These are phyloP conservation scores for Rhynchospora breviuscula DNA, from an alignment of 176 grass and related monocot species.

Conservation along the genomic window DNA sequence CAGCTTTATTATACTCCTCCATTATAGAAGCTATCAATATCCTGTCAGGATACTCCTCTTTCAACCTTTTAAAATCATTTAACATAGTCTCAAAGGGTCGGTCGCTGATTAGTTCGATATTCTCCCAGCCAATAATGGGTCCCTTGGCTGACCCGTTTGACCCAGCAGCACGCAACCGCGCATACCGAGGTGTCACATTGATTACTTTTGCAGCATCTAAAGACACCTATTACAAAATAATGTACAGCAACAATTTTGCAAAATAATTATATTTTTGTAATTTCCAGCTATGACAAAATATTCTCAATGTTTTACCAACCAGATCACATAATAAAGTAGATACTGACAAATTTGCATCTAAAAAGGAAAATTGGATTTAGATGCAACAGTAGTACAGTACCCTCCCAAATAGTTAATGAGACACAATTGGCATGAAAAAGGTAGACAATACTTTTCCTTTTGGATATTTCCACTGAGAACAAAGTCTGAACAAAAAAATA, in stretches of 20 bases:
- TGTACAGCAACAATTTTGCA: conserved; percentile 7
- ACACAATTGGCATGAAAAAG: not conserved
- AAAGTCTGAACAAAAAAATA: not conserved
- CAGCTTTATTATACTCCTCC: conserved; percentile 96
- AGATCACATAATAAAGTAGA: not conserved
- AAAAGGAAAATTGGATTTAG: not conserved
- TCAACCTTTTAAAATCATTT: conserved; percentile 85
- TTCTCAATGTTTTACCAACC: not conserved
- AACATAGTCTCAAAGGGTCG: conserved; percentile 88
- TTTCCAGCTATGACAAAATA: not conserved
- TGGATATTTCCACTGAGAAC: not conserved
- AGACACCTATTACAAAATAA: conserved; percentile 57
- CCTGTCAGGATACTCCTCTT: conserved; percentile 88
- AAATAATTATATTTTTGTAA: not conserved
- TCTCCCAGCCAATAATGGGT: conserved; percentile 91
- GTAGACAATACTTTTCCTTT: not conserved
- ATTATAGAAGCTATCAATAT: conserved; percentile 96
- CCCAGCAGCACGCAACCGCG: conserved; percentile 56
- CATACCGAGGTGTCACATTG: conserved; percentile 93
- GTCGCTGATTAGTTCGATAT: conserved; percentile 97
- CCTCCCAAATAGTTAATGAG: not conserved
- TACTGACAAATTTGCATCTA: not conserved
- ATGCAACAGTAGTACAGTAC: not conserved
- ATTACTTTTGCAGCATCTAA: conserved; percentile 91
- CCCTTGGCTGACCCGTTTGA: conserved; percentile 74